Base-by-base conservation (phyloP, 208 protist species). In the Angomonas desouzai region DNA sequence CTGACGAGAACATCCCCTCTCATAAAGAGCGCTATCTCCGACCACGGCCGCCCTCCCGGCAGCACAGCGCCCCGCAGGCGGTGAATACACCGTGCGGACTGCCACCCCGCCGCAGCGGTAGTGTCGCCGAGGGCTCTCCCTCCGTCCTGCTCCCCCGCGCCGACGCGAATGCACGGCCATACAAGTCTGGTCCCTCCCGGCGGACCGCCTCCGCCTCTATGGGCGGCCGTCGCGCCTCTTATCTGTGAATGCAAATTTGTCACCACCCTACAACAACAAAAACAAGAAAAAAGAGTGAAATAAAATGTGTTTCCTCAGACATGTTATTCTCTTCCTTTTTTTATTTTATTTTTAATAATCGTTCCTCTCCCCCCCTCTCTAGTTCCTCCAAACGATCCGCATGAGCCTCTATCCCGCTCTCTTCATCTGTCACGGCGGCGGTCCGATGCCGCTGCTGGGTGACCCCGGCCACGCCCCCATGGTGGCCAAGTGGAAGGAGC, bases 401-500 rank as follows among this genome's bases (percentile, higher is more conserved):
- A 57, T 30, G 25, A 57, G 7, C 27, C 34, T 77, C 49, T 89
- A 86, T 56, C 87, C 84, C 0, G 70, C 83, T 0, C 62, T 91
- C 10, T 93, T 74, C 71, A 68, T 91, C 20, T 74, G 66, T 65
- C 83, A 90, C 72, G 84, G 87, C 55, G 85, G 77, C 43, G 87
- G 85, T 29, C 87, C 82, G 38, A 58, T 87, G 67, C 84, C 87
- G 48, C 47, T 89, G 22, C 62, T 91, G 3, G 77, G 70, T 22
- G 77, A 89, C 59, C 58, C 62, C 2, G 67, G 49, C 22, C 81
- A 88, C 72, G 32, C 20, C 13, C 22, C 57, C 11, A 38, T 87
- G 33, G 49, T 79, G 23, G 33, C 36, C 20, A 70, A 64, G 57
- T 74, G 70, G 64, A 76, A 77, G 64, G 56, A 76, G 61, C 58